These are phyloP conservation scores for Suillus alpinus DNA, from an alignment of 768 basidiomycete genomes.

Conservation along the genomic window DNA sequence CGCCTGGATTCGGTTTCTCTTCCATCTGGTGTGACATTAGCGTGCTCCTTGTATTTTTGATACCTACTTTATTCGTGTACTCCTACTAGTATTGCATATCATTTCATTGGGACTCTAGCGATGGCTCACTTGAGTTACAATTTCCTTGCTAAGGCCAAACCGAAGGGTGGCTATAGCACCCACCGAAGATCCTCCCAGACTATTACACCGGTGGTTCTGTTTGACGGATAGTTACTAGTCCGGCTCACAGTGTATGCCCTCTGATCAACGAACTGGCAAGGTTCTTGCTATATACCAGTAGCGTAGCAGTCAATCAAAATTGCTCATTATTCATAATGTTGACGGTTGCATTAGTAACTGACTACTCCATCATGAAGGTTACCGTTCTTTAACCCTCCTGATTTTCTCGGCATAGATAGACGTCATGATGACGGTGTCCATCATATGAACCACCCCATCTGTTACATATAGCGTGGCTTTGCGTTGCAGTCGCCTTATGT, in stretches of 20 bases:
- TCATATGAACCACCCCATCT: too few species aligned
- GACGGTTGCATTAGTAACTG: neutral
- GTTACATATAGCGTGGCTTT: too few species aligned
- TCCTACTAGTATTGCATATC: conserved; percentile 3
- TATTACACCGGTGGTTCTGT: too few species aligned
- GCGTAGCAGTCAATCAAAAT: neutral
- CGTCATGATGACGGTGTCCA: too few species aligned
- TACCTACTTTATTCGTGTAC: conserved; percentile 6
- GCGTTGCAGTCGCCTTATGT: too few species aligned
- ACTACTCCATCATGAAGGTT: too few species aligned
- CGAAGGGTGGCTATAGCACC: neutral
- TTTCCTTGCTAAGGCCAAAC: neutral
- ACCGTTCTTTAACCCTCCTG: neutral
- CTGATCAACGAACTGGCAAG: neutral
- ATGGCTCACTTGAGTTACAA: too few species aligned
- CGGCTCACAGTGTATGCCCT: neutral
- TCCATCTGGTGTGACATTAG: neutral
- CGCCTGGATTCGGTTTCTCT: neutral
- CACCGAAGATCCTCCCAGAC: neutral
- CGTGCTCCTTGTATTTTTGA: conserved; percentile 3
- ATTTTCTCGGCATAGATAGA: too few species aligned
- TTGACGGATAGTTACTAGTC: neutral
- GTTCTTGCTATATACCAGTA: too few species aligned
- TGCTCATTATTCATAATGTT: neutral
- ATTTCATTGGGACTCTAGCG: neutral